A percentile compares a stretch with the other conserved stretches of the same genome.
phyloP scores from a whole-genome alignment of 768 basidiomycete species.

The Macrolepiota dolichaula region DNA sequence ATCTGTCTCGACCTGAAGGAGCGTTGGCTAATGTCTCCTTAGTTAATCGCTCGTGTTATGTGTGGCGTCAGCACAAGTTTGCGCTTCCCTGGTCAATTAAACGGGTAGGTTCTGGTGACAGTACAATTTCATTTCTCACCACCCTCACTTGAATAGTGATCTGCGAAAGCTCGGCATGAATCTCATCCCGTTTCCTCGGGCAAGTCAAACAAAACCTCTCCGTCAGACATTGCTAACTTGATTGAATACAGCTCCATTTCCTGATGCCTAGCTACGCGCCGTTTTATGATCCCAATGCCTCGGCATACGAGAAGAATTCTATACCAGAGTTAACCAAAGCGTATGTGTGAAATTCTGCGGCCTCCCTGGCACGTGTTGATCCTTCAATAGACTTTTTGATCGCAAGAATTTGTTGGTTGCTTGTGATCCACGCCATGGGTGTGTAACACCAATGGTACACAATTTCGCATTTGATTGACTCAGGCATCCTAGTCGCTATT shows the following conservation, averaged over 20 bases:
- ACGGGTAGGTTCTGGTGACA: slow-evolving; percentile 53
- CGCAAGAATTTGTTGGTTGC: slow-evolving; percentile 79
- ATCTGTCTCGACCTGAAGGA: neutral
- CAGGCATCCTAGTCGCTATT: slow-evolving; percentile 55
- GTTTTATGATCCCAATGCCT: slow-evolving; percentile 65
- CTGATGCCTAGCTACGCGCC: slow-evolving; percentile 95
- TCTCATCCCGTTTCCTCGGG: slow-evolving; percentile 93
- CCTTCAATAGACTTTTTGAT: slow-evolving; percentile 65
- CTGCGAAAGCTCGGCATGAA: slow-evolving; percentile 91
- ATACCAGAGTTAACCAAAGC: slow-evolving; percentile 71
- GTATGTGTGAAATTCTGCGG: slow-evolving; percentile 35
- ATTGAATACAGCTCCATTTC: slow-evolving; percentile 78
- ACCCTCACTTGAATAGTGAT: slow-evolving; percentile 46
- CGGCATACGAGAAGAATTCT: slow-evolving; percentile 55
- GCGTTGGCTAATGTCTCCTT: slow-evolving; percentile 3
- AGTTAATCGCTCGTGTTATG: slow-evolving; percentile 89
- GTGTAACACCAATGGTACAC: slow-evolving; percentile 18
- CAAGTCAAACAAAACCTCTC: slow-evolving; percentile 28
- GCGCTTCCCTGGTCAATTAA: slow-evolving; percentile 91
- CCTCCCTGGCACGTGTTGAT: neutral
- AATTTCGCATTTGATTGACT: slow-evolving; percentile 1
- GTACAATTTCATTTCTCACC: neutral
- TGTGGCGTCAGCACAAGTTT: slow-evolving; percentile 90
- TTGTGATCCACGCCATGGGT: slow-evolving; percentile 78
- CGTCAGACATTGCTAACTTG: neutral